Evolutionary conservation across 805 yeast genomes (phyloP), one percentile per base, ranked within the genome.

Genomic region (Ogataea wickerhamii): DNA sequence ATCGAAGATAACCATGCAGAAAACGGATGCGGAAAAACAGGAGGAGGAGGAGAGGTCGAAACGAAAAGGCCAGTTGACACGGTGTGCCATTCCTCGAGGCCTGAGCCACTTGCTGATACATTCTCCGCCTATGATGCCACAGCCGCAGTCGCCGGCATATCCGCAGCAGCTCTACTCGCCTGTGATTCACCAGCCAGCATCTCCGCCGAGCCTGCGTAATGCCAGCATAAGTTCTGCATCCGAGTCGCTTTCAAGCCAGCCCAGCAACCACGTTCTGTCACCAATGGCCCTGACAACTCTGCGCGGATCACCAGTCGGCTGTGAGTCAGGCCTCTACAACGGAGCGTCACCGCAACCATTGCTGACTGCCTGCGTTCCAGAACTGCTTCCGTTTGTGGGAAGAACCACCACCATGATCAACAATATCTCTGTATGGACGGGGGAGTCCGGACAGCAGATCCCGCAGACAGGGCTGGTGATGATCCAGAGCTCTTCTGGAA

Each of bases 341-440:
- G 18, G 10, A 19, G 30, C 21, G 16, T 16, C 28, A 19, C 38
- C 29, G 5, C 44, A 34, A 32, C 32, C 30, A 3, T 23, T 28
- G 19, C 38, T 23, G 13, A 32, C 38, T 2, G 39, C 47, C 10
- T 36, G 36, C 19, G 45, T 55, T 4, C 60, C 63, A 5, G 63
- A 61, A 26, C 45, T 56, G 21, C 42, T 60, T 28, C 66, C 66
- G 19, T 61, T 64, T 46, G 64, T 58, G 21, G 74, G 71, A 11
- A 68, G 80, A 18, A 73, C 81, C 1, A 76, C 74, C 28, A 71
- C 71, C 22, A 77, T 77, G 83, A 77, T 77, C 49, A 75, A 67
- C 50, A 75, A 76, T 48, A 77, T 77, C 25, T 74, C 80, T 0
- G 72, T 71, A 1, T 77, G 83, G 83, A 76, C 81, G 0, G 75